Conservation (phyloP, 108 stramenopile genomes). For the Fistulifera pelliculosa region DNA sequence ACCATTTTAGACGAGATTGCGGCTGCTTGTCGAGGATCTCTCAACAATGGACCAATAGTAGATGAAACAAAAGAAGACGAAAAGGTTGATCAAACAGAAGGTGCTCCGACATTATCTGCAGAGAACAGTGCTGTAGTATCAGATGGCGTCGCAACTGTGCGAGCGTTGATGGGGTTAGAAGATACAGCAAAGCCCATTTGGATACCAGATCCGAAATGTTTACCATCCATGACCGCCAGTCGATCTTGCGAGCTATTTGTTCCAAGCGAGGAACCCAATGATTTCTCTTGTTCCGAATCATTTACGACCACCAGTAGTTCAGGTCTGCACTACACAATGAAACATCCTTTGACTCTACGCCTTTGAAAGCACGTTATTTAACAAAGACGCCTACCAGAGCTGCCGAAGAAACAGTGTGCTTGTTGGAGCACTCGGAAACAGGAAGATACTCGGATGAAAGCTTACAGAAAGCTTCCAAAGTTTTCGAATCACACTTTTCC, state of each 20-base stretch:
- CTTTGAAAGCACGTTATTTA: constrained; percentile 66
- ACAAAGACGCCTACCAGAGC: constrained; percentile 52
- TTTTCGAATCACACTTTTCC: constrained; percentile 44
- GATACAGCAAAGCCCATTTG: neutral
- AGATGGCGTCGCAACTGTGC: neutral
- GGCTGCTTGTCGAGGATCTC: constrained; percentile 24
- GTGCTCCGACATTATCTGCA: neutral
- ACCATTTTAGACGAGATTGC: constrained; percentile 28
- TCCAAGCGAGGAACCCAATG: neutral
- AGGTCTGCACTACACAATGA: constrained; percentile 37
- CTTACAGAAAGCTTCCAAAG: neutral
- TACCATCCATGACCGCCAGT: neutral
- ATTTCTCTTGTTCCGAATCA: neutral
- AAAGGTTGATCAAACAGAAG: neutral
- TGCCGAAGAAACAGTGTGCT: constrained; percentile 24
- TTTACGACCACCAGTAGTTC: constrained; percentile 2
- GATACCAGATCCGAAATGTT: neutral
- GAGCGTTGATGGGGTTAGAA: neutral
- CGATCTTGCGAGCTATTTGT: neutral
- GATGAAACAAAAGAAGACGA: neutral
- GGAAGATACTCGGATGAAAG: constrained; percentile 9
- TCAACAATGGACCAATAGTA: neutral
- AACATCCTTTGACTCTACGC: constrained; percentile 43
- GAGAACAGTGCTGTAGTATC: neutral
- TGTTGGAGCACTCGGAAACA: constrained; percentile 1